phyloP scores from a whole-genome alignment of 305 asterid genomes.

The Solanum hybrid region DNA sequence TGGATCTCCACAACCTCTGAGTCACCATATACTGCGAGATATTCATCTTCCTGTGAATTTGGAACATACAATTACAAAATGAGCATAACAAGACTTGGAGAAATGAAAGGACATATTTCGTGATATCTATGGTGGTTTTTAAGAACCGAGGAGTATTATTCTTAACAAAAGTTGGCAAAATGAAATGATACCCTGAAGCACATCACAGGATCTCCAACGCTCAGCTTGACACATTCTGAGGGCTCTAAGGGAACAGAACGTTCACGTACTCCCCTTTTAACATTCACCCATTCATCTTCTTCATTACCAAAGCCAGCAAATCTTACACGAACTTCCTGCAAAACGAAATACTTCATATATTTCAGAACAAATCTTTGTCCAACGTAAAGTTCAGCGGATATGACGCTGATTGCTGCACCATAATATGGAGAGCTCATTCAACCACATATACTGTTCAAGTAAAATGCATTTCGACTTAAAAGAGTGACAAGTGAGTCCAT shows the following conservation, averaged over 20 bases:
- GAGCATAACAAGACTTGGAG: neutral
- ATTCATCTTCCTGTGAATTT: constrained; percentile 35
- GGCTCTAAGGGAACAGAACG: constrained; percentile 67
- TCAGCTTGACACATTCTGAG: constrained; percentile 56
- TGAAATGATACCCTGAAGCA: constrained; percentile 59
- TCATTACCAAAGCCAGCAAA: constrained; percentile 61
- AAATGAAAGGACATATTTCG: neutral
- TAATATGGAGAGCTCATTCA: neutral
- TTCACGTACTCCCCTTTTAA: constrained; percentile 47
- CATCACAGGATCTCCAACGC: constrained; percentile 57
- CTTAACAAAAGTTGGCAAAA: neutral
- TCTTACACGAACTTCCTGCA: constrained; percentile 69
- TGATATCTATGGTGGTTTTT: neutral
- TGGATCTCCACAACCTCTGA: constrained; percentile 51
- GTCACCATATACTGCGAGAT: constrained; percentile 50
- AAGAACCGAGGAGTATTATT: neutral
- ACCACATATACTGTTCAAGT: neutral
- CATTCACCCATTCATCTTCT: constrained; percentile 82
- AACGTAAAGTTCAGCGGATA: neutral
- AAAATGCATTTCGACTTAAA: neutral
- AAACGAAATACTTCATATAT: neutral
- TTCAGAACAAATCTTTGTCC: neutral
- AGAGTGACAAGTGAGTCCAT: neutral
- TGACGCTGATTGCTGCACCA: neutral
- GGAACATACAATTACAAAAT: neutral